phyloP scores from a whole-genome alignment of 192 early-diverging fungal species.

The Backusella australiensis region DNA sequence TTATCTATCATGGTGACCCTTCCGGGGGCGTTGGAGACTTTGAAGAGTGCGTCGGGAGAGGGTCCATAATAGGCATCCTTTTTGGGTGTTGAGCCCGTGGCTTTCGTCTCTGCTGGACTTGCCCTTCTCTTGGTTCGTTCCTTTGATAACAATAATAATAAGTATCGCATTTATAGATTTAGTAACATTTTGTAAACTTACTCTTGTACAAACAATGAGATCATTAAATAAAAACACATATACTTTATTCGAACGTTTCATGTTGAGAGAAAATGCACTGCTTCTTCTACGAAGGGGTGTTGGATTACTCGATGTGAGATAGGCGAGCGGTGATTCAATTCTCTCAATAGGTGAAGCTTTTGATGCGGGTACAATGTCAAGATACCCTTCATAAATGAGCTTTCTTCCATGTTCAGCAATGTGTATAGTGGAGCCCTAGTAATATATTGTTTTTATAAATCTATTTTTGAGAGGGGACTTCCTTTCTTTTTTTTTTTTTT shows the following conservation, averaged over 20 bases:
- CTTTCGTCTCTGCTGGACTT: not conserved
- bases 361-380: slow-evolving; percentile 7
- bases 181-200: not conserved
- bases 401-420: slow-evolving; percentile 7
- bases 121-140: not conserved
- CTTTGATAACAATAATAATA: not conserved
- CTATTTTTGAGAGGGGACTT: no score
- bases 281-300: not conserved
- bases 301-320: not conserved
- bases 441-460: not conserved
- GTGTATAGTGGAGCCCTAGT: not conserved
- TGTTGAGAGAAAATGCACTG: slow-evolving; percentile 11
- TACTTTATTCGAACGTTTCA: not conserved
- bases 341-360: not conserved
- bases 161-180: no score
- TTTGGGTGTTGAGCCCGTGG: not conserved
- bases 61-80: slow-evolving; percentile 12
- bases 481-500: not conserved
- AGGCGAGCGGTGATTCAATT: not conserved
- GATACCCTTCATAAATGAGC: slow-evolving; percentile 25
- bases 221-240: slow-evolving; percentile 33
- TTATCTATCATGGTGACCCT: slow-evolving; percentile 13
- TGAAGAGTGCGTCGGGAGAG: slow-evolving; percentile 1
- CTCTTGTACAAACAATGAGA: slow-evolving; percentile 22
- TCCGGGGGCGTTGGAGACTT: slow-evolving; percentile 13